A percentile compares a stretch with the other conserved stretches of the same genome.
Conservation (phyloP, 2,329 filamentous ascomycete species). For the Fusarium chlamydosporum region DNA sequence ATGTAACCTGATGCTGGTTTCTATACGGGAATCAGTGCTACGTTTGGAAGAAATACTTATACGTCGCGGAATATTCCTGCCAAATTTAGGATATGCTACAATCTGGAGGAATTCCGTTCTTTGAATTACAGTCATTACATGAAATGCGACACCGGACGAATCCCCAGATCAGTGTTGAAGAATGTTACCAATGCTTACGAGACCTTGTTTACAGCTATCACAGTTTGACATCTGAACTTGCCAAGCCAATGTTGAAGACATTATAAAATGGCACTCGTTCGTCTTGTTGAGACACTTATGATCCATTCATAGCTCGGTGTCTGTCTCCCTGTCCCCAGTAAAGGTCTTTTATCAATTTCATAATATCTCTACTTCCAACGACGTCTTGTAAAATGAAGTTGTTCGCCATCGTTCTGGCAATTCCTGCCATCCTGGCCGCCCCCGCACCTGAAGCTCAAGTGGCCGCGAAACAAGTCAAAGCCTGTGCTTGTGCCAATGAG, state of each 20-base stretch:
- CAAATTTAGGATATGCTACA: neutral
- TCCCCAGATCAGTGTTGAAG: neutral
- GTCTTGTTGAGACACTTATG: neutral
- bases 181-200: neutral
- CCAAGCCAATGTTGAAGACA: rapidly evolving
- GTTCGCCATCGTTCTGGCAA: neutral
- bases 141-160: neutral
- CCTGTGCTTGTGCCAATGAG: neutral
- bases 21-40: neutral
- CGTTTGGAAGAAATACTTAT: neutral
- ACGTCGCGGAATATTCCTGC: neutral
- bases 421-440: neutral
- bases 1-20: neutral
- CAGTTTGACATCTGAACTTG: too few species aligned
- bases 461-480: neutral
- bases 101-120: neutral
- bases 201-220: too few species aligned
- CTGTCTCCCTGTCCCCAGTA: neutral
- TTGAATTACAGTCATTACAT: too few species aligned
- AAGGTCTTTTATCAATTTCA: neutral
- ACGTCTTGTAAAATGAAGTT: neutral
- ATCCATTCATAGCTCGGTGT: too few species aligned
- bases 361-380: rapidly evolving
- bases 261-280: neutral
- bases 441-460: neutral